Evolutionary conservation across 31 red algal species (phyloP), one percentile per base, ranked within the genome.

Genomic region (Asparagopsis taxiformis): DNA sequence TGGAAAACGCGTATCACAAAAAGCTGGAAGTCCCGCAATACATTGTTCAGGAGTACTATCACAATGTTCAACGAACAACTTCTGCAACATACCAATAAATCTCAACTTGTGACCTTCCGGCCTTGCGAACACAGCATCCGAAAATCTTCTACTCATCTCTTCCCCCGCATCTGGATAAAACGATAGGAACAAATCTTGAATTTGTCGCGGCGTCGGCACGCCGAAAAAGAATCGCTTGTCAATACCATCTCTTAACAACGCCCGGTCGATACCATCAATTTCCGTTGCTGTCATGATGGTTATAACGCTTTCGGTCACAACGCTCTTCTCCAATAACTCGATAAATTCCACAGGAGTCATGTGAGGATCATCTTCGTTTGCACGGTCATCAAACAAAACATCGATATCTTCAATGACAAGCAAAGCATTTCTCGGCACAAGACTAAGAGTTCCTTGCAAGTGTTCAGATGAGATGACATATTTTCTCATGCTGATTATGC

Each of bases 371-470:
- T 7, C 44, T 7, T 50, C 23, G 31, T 20, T 0, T 0, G 30
- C 38, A 3, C 66, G 66, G 24, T 39, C 60, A 10, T 1, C 1
- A 23, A 79, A 79, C 16, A 68, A 20, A 3, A 3, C 0, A 23
- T 79, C 74, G 3, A 79, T 29, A 38, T 79, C 74, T 21, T 79
- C 74, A 1, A 79, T 2, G 6, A 79, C 62, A 3, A 79, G 22
- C 0, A 79, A 29, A 0, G 59, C 28, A 22, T 68, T 50, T 0
- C 21, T 7, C 3, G 74, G 74, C 3, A 37, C 16, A 3, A 22
- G 20, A 1, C 30, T 23, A 22, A 79, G 50, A 4, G 63, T 49
- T 20, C 64, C 62, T 8, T 25, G 31, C n/a, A 79, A 41, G 0
- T 33, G 31, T 31, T 67, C 13, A 51, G 62, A 39, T 25, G 16